These are phyloP conservation scores for Debaryomyces sp. DNA, from an alignment of 1,139 yeast genomes.

Conservation along the genomic window DNA sequence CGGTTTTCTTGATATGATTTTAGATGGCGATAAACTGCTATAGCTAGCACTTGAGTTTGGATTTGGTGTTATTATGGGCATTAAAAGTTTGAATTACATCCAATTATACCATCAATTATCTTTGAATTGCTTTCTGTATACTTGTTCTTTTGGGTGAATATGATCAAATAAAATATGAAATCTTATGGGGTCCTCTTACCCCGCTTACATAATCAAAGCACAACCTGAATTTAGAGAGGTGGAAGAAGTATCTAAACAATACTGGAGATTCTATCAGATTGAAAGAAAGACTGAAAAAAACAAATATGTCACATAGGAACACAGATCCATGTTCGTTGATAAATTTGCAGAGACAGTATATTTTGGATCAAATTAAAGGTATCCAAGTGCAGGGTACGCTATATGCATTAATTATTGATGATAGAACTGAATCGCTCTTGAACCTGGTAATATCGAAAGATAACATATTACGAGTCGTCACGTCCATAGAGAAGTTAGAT, in stretches of 20 bases:
- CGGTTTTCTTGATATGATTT: slow-evolving; percentile 4
- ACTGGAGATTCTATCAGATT: background rate
- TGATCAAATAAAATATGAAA: background rate
- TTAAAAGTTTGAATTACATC: background rate
- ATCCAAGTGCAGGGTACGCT: slow-evolving; percentile 37
- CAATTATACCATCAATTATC: background rate
- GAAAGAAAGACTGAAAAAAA: background rate
- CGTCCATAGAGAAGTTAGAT: slow-evolving; percentile 45
- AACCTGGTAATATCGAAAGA: slow-evolving; percentile 40
- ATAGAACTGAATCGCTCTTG: slow-evolving; percentile 37
- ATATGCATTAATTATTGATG: slow-evolving; percentile 43
- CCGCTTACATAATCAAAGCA: slow-evolving; percentile 3
- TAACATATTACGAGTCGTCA: slow-evolving; percentile 41
- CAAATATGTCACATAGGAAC: slow-evolving; percentile 16
- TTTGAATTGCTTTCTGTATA: background rate
- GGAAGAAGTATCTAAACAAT: background rate
- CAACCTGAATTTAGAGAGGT: slow-evolving; percentile 1
- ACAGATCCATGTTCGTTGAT: slow-evolving; percentile 38
- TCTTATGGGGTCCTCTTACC: background rate
- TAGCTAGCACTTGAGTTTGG: background rate
- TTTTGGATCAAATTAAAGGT: slow-evolving; percentile 37
- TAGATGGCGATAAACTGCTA: background rate
- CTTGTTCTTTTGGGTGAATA: background rate
- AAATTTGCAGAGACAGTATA: slow-evolving; percentile 38
- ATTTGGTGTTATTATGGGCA: background rate